A percentile compares a stretch with the other conserved stretches of the same genome.
These are phyloP conservation scores for Fonsecaea pedrosoi DNA, from an alignment of 2,329 filamentous ascomycete genomes.

Conservation along the genomic window DNA sequence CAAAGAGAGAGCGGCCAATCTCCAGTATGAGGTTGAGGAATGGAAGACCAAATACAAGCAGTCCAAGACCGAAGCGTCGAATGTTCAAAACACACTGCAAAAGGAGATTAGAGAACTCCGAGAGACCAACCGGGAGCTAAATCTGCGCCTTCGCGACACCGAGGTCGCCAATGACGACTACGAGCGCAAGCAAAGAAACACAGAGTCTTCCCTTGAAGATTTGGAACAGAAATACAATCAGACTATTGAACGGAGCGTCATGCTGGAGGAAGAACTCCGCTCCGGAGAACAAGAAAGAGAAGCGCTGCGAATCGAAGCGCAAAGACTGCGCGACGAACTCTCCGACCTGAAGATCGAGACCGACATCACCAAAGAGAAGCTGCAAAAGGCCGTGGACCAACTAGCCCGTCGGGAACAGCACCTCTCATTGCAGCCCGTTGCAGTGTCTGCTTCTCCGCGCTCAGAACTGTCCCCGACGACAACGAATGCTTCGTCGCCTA, in stretches of 20 bases:
- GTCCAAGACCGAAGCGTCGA: conserved; percentile 84
- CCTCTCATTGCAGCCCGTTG: conserved; percentile 54
- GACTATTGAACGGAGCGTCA: conserved; percentile 85
- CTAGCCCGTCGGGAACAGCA: conserved; percentile 60
- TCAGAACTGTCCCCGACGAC: conserved; percentile 80
- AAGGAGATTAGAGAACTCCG: conserved; percentile 94
- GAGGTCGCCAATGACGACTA: conserved; percentile 99
- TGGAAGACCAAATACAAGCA: conserved; percentile 99
- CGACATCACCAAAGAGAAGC: conserved; percentile 92
- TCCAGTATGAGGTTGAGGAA: conserved; percentile 91
- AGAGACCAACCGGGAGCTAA: conserved; percentile 79
- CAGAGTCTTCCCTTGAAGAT: conserved; percentile 93
- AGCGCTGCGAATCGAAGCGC: conserved; percentile 82
- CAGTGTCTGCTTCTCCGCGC: conserved; percentile 44
- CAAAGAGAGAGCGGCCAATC: conserved; percentile 82
- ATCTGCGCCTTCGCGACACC: conserved; percentile 86
- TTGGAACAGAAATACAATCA: conserved; percentile 97
- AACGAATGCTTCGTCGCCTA: conserved; percentile 84
- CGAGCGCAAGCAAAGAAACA: conserved; percentile 93
- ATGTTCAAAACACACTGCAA: conserved; percentile 83
- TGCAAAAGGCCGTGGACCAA: conserved; percentile 71
- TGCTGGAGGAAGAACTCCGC: conserved; percentile 95
- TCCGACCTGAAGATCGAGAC: conserved; percentile 93
- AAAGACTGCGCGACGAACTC: conserved; percentile 87
- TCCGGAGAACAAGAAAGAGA: conserved; percentile 92